phyloP scores from a whole-genome alignment of 495 filamentous ascomycete species.

The Ramalina peruviana region DNA sequence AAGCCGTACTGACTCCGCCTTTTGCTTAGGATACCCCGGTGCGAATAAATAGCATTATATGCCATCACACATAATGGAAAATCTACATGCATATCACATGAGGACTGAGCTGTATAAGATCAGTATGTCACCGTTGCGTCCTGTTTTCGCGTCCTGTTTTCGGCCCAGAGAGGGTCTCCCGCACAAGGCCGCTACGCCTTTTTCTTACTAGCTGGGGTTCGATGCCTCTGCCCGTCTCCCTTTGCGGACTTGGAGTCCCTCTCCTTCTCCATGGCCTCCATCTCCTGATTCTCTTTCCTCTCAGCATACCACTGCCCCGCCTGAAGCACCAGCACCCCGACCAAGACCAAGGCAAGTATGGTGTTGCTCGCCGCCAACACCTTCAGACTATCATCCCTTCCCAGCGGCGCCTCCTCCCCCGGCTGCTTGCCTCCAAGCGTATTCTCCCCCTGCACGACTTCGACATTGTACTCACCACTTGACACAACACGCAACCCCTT shows the following conservation, averaged over 20 bases:
- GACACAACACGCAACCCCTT: constrained; percentile 76
- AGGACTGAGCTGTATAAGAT: no score
- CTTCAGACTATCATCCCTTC: constrained; percentile 72
- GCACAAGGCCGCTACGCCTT: constrained; percentile 13
- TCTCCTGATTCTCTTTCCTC: constrained; percentile 76
- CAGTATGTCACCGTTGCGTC: no score
- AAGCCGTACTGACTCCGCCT: no score
- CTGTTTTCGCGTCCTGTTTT: not conserved
- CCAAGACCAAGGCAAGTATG: constrained; percentile 78
- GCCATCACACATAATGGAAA: no score
- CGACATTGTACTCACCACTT: constrained; percentile 36
- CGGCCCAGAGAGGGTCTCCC: not conserved
- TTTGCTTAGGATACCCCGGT: no score
- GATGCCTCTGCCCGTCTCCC: constrained; percentile 13
- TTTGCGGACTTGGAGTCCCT: constrained; percentile 33
- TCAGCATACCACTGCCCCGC: constrained; percentile 99
- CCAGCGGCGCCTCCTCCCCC: constrained; percentile 35
- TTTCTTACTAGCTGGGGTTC: constrained; percentile 12
- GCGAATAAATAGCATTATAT: no score
- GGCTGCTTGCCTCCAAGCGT: constrained; percentile 9
- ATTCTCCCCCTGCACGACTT: constrained; percentile 25
- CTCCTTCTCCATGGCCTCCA: constrained; percentile 44
- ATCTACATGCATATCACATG: no score
- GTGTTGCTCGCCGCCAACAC: constrained; percentile 94
- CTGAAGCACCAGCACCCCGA: constrained; percentile 85